Evolutionary conservation across 2,329 filamentous ascomycete genomes (phyloP).

Genomic region (Bimuria novae-zelandiae): DNA sequence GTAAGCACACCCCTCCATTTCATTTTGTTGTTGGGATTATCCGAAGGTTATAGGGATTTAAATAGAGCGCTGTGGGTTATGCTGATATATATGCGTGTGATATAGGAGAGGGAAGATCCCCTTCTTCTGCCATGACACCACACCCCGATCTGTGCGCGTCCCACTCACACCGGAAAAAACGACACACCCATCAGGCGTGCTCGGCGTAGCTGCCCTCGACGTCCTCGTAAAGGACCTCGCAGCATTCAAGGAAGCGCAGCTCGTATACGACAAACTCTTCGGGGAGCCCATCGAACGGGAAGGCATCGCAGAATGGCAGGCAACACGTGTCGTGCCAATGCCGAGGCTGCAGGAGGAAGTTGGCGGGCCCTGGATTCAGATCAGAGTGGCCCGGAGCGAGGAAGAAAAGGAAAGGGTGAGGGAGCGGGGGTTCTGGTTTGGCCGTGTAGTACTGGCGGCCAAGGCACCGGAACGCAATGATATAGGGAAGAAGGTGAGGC

Average conservation of each 20-base stretch:
- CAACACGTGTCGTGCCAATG: constrained; percentile 21
- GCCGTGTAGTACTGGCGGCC: constrained; percentile 30
- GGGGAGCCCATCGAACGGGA: constrained; percentile 12
- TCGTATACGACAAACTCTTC: constrained; percentile 21
- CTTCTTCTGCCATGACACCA: constrained; percentile 66
- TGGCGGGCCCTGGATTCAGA: constrained; percentile 21
- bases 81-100: background rate
- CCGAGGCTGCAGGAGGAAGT: constrained; percentile 7
- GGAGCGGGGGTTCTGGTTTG: constrained; percentile 30
- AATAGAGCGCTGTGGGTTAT: too few relatives aligned
- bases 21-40: background rate
- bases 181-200: constrained; percentile 57
- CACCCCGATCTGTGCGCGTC: constrained; percentile 60
- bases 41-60: too few relatives aligned
- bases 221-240: constrained; percentile 29
- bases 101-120: constrained; percentile 57
- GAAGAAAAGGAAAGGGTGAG: constrained; percentile 22
- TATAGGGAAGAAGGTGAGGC: constrained; percentile 14
- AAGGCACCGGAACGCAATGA: constrained; percentile 12
- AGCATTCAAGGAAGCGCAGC: constrained; percentile 18
- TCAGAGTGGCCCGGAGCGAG: constrained; percentile 26
- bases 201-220: constrained; percentile 48
- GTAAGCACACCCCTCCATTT: background rate
- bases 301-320: constrained; percentile 19
- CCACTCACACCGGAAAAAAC: constrained; percentile 50